Base-by-base conservation (phyloP, 495 filamentous ascomycete genomes). In the Lophiotrema nucula region DNA sequence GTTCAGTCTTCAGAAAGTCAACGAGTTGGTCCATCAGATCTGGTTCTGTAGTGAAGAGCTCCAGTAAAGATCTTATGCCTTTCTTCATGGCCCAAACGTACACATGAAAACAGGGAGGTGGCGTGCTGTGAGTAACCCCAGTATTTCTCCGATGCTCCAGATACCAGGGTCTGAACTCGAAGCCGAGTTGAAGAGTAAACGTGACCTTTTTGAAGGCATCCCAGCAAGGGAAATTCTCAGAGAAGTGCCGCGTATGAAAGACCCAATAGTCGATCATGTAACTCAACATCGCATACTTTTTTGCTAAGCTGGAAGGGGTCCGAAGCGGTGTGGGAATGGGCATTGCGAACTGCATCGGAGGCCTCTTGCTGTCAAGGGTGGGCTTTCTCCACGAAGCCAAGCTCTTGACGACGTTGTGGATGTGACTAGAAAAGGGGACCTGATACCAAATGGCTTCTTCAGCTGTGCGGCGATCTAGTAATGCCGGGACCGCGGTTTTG, bases 201-300 rank as follows among this genome's bases (percentile, higher is more conserved):
- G 21, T 16, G 2, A 47, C 42, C n/a, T 38, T 5, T 38, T 4
- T 25, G 27, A 47, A 47, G 3, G 41, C 23, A 4, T 11, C n/a
- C 53, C 53, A 56, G 25, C 28, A 37, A 3, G 53, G 18, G 13
- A 27, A 22, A 10, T 28, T 2, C 28, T 11, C 4, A 2, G n/a
- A 24, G 25, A 41, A 47, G 4, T 16, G 2, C 6, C 28, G 13
- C 1, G 28, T 47, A 37, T 56, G 53, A 37, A 47, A 56, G 21
- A 27, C 39, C 53, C 53, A 56, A 18, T 37, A 47, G 4, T 44
- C 53, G 21, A 37, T 21, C n/a, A 56, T 46, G 28, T 56, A 56
- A 28, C 47, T 27, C 1, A 56, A 43, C 4, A 47, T 25, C 15
- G 18, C 19, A 19, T 56, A 56, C 22, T 56, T 35, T 23, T 15